These are phyloP conservation scores for Paecilomyces niveus DNA, from an alignment of 2,329 filamentous ascomycete genomes.

Conservation along the genomic window DNA sequence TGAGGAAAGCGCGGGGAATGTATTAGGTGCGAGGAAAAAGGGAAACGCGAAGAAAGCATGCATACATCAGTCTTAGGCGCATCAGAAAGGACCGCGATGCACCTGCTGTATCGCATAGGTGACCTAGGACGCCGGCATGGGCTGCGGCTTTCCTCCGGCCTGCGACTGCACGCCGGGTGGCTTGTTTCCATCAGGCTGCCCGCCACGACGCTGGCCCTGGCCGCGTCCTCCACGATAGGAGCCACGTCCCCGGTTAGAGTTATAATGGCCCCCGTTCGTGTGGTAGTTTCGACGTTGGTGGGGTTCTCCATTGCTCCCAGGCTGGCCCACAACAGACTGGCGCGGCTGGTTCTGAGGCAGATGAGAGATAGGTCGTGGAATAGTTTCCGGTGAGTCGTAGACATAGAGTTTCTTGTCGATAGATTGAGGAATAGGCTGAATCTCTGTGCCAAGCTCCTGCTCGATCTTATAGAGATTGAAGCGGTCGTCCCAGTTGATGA, in stretches of 20 bases:
- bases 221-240: conserved; percentile 38
- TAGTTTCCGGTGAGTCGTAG: conserved; percentile 91
- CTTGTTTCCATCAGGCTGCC: conserved; percentile 24
- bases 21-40: neutral
- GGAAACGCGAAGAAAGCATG: neutral
- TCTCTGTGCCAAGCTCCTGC: conserved; percentile 93
- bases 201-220: conserved; percentile 34
- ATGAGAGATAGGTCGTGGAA: conserved; percentile 71
- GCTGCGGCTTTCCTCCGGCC: conserved; percentile 20
- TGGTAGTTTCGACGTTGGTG: conserved; percentile 29
- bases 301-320: conserved; percentile 20
- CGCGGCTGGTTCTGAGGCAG: conserved; percentile 28
- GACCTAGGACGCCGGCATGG: conserved; percentile 22
- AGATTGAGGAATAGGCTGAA: conserved; percentile 84
- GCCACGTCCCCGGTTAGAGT: conserved; percentile 31
- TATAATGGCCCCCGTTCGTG: conserved; percentile 29
- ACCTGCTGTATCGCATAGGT: neutral
- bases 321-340: conserved; percentile 11
- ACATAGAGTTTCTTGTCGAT: conserved; percentile 99
- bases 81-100: neutral
- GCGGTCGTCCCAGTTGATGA: conserved; percentile 99
- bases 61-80: neutral
- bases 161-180: conserved; percentile 20
- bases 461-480: conserved; percentile 99
- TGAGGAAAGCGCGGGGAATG: neutral